A percentile compares a stretch with the other conserved stretches of the same genome.
phyloP scores from a whole-genome alignment of 805 yeast genomes.

The Kluyveromyces nonfermentans region DNA sequence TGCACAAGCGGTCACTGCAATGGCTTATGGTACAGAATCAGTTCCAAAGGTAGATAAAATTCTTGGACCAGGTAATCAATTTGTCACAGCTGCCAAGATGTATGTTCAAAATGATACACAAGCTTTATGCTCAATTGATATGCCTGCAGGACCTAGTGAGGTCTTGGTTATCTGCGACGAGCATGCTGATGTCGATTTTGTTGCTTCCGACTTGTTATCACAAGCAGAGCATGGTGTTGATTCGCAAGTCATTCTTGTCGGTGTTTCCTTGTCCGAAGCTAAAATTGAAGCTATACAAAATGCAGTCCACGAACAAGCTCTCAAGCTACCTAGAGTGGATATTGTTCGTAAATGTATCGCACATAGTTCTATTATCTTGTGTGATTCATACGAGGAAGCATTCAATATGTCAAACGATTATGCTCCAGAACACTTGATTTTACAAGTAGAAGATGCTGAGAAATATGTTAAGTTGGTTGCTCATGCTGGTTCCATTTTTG shows the following conservation, averaged over 20 bases:
- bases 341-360: conserved; percentile 87
- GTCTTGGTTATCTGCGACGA: conserved; percentile 92
- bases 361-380: conserved; percentile 76
- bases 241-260: conserved; percentile 89
- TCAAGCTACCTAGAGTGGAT: conserved; percentile 78
- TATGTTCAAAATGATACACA: conserved; percentile 89
- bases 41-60: conserved; percentile 94
- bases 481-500: conserved; percentile 94
- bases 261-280: conserved; percentile 55
- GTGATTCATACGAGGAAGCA: conserved; percentile 67
- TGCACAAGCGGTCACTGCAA: conserved; percentile 97
- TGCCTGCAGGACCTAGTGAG: conserved; percentile 99
- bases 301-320: conserved; percentile 80
- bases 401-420: conserved; percentile 79
- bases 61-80: conserved; percentile 98
- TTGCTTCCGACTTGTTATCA: conserved; percentile 90
- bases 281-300: conserved; percentile 64
- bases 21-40: conserved; percentile 96
- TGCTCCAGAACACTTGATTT: conserved; percentile 96
- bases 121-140: conserved; percentile 92
- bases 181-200: conserved; percentile 85
- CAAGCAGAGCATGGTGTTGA: conserved; percentile 99
- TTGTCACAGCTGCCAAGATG: conserved; percentile 99
- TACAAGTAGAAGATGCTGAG: conserved; percentile 77
- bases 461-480: conserved; percentile 63